Evolutionary conservation across 1,139 yeast genomes (phyloP), one percentile per base, ranked within the genome.

Genomic region (Pichia inconspicua): DNA sequence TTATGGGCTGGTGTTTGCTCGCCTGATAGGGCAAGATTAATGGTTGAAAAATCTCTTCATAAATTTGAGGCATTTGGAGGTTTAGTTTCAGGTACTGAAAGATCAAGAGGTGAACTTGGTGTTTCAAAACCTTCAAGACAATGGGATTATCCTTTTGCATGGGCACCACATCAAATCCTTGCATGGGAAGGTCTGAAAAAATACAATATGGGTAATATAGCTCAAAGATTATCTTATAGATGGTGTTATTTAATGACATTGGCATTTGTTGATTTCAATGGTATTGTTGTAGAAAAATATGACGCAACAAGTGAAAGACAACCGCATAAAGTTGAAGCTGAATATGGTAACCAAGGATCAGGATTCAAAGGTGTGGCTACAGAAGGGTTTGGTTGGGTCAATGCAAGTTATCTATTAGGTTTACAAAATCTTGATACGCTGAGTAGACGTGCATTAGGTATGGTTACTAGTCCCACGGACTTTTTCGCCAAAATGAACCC

Each of bases 371-470:
- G 97, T 40, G 96, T 87, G 35, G 96, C 97, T 0, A 84, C 87
- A 14, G 97, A 94, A 69, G 98, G 98, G 1, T 86, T 86, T 67
- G 97, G 97, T 1, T 90, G 97, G 97, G 96, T 89, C 51, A 90
- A 90, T 69, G 85, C 97, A 9, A 82, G 92, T 60, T 90, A 79
- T 66, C 65, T 84, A 39, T 68, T 85, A 55, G 97, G 97, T 0
- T 69, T 89, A 53, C 74, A 84, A 14, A 78, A 79, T 54, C 69
- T 88, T 66, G 81, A 81, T 56, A 71, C 75, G 46, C 83, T 80
- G 58, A 89, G 92, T 22, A 73, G 73, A 53, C 73, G 96, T 54
- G 89, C 92, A 2, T 71, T 89, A 54, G 96, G 96, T 0, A 77
- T 92, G 3, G 76, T 88, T 54, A 85, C 94, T 1, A 82, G 92